Percentiles rank a stretch among this genome's conserved stretches.
These are phyloP conservation scores for Colletotrichum gloeosporioides DNA, from an alignment of 2,329 filamentous ascomycete genomes.

Conservation along the genomic window DNA sequence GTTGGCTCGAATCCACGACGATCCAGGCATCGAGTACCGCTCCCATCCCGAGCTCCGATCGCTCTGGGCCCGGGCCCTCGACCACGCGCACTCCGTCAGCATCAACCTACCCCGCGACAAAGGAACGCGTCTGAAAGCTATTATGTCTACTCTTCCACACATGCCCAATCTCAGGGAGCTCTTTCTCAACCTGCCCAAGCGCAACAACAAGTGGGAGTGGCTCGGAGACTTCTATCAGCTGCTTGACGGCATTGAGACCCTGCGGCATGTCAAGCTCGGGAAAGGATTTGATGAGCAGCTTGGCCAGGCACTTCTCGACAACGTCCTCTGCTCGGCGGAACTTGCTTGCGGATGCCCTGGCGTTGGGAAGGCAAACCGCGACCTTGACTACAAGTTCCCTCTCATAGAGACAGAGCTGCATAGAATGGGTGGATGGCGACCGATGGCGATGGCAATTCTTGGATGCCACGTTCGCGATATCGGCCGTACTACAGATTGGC, in stretches of 20 bases:
- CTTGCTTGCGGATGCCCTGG: neutral
- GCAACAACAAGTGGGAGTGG: neutral
- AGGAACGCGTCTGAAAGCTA: neutral
- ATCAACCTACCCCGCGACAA: neutral
- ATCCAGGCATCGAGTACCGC: neutral
- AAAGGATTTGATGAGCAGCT: neutral
- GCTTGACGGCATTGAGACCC: neutral
- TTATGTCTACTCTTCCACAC: accelerated
- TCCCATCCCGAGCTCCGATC: neutral
- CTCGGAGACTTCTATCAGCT: neutral
- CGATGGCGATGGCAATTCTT: too few relatives aligned
- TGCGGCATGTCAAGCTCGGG: neutral
- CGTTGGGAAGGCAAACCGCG: neutral
- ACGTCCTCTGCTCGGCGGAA: neutral
- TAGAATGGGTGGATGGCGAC: too few relatives aligned
- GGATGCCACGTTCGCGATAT: neutral
- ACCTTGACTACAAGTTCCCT: neutral
- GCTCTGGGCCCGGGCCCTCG: neutral
- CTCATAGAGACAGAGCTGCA: neutral
- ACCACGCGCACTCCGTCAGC: neutral
- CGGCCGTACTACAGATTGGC: neutral
- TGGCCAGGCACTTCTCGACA: neutral
- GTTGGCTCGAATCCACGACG: neutral
- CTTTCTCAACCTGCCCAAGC: neutral
- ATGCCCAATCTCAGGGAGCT: neutral